Percentiles rank a stretch among this genome's conserved stretches.
Conservation (phyloP, 2,329 filamentous ascomycete genomes). For the Gaeumannomyces sp. region DNA sequence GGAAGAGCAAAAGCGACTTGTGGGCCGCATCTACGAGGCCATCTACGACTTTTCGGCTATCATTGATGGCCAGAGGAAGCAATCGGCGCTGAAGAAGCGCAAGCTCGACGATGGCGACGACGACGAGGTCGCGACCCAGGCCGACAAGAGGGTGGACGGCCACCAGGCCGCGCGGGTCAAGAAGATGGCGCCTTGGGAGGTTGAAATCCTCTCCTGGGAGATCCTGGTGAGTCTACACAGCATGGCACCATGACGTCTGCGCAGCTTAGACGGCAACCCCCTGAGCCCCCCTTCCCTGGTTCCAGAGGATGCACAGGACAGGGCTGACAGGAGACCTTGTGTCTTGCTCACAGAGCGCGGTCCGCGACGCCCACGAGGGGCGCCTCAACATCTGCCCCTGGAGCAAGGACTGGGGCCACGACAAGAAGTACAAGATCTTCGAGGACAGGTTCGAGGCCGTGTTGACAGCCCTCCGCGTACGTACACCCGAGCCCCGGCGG, state of each 20-base stretch:
- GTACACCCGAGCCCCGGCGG: background rate
- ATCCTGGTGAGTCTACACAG: constrained; percentile 15
- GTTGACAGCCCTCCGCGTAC: constrained; percentile 11
- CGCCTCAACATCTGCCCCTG: constrained; percentile 14
- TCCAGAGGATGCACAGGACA: background rate
- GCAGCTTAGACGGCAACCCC: background rate
- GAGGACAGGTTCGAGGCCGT: constrained; percentile 15
- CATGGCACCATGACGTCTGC: background rate
- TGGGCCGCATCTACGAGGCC: constrained; percentile 23
- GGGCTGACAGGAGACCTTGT: background rate
- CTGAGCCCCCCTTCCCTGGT: background rate
- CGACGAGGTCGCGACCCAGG: background rate
- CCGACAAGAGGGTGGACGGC: constrained; percentile 11
- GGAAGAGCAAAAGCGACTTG: constrained; percentile 20
- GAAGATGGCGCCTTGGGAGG: constrained; percentile 15
- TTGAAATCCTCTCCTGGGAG: constrained; percentile 17
- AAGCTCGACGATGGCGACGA: background rate
- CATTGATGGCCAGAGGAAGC: constrained; percentile 11
- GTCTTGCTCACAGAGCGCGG: background rate
- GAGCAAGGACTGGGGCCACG: constrained; percentile 18
- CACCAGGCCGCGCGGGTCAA: constrained; percentile 17
- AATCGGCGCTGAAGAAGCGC: constrained; percentile 7
- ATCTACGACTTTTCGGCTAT: constrained; percentile 16
- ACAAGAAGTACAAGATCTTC: constrained; percentile 13
- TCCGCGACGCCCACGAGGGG: constrained; percentile 15